These are phyloP conservation scores for Microthyrium microscopicum DNA, from an alignment of 2,329 filamentous ascomycete species.

Conservation along the genomic window DNA sequence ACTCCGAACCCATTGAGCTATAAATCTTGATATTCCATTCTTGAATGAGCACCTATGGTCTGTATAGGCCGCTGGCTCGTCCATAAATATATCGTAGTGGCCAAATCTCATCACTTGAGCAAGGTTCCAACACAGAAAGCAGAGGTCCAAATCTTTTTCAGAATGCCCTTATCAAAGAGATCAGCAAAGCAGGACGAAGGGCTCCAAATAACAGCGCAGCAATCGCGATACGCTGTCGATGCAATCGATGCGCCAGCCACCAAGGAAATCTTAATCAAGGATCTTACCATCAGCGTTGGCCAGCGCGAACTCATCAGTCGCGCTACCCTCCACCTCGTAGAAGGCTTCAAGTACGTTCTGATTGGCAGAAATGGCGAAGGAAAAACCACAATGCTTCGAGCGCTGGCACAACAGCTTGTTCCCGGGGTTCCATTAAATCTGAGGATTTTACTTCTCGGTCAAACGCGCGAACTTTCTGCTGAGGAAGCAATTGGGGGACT, in stretches of 20 bases:
- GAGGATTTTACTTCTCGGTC: conserved; percentile 19
- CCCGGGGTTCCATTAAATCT: conserved; percentile 38
- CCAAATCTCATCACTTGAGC: too few species aligned
- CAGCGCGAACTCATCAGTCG: conserved; percentile 50
- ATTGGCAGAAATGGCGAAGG: conserved; percentile 69
- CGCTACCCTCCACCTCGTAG: conserved; percentile 55
- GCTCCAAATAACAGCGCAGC: conserved; percentile 19
- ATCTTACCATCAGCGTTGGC: conserved; percentile 51
- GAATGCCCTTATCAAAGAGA: too few species aligned
- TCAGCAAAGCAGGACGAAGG: conserved; percentile 1
- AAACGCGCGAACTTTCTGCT: conserved; percentile 13
- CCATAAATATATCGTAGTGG: too few species aligned
- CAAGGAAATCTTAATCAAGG: conserved; percentile 38
- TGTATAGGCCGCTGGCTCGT: too few species aligned
- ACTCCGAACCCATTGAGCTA: too few species aligned
- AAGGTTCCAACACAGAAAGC: too few species aligned
- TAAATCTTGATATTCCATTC: too few species aligned
- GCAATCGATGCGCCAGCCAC: conserved; percentile 21
- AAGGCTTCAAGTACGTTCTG: conserved; percentile 58
- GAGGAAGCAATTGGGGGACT: conserved; percentile 19
- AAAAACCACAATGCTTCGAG: conserved; percentile 61
- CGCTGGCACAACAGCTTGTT: conserved; percentile 62
- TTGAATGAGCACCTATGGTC: too few species aligned
- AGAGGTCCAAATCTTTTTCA: too few species aligned
- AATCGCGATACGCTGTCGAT: conserved; percentile 22